Conservation (phyloP, 2,329 filamentous ascomycete species). For the Achaetomium macrosporum region DNA sequence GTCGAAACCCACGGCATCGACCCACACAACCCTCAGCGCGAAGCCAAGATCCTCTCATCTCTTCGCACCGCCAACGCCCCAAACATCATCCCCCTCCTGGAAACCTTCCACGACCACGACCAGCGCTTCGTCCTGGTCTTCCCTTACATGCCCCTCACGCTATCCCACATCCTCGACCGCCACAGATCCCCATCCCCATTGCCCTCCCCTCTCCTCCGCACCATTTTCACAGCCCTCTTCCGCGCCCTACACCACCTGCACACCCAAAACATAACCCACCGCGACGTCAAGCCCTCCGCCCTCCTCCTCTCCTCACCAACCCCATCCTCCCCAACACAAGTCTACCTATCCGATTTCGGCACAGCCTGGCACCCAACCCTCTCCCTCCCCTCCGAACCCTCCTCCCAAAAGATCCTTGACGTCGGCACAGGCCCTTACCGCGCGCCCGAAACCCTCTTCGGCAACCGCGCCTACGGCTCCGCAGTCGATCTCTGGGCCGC, state of each 20-base stretch:
- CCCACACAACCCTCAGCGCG: slow-evolving; percentile 77
- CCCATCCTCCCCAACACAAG: slow-evolving; percentile 41
- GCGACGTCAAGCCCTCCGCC: slow-evolving; percentile 91
- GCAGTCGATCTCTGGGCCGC: slow-evolving; percentile 85
- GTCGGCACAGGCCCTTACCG: slow-evolving; percentile 91
- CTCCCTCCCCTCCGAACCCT: slow-evolving; percentile 55
- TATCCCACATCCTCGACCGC: slow-evolving; percentile 59
- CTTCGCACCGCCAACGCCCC: slow-evolving; percentile 38
- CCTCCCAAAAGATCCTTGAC: slow-evolving; percentile 73
- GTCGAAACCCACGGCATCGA: slow-evolving; percentile 64
- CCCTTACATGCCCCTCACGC: slow-evolving; percentile 71
- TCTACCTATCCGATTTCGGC: slow-evolving; percentile 81
- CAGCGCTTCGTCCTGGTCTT: slow-evolving; percentile 75
- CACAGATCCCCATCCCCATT: slow-evolving; percentile 32
- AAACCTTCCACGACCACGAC: slow-evolving; percentile 65
- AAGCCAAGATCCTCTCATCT: slow-evolving; percentile 70
- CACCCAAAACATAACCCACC: slow-evolving; percentile 71
- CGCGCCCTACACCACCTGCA: slow-evolving; percentile 68
- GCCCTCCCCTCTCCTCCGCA: slow-evolving; percentile 29
- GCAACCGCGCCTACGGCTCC: slow-evolving; percentile 63
- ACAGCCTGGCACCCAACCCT: slow-evolving; percentile 72
- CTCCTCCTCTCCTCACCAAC: slow-evolving; percentile 62
- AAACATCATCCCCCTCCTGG: slow-evolving; percentile 56
- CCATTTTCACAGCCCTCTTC: slow-evolving; percentile 62
- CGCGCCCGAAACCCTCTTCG: slow-evolving; percentile 85